A percentile compares a stretch with the other conserved stretches of the same genome.
Evolutionary conservation across 1,284 basidiomycete genomes (phyloP).

Genomic region (Puccinia coronata): DNA sequence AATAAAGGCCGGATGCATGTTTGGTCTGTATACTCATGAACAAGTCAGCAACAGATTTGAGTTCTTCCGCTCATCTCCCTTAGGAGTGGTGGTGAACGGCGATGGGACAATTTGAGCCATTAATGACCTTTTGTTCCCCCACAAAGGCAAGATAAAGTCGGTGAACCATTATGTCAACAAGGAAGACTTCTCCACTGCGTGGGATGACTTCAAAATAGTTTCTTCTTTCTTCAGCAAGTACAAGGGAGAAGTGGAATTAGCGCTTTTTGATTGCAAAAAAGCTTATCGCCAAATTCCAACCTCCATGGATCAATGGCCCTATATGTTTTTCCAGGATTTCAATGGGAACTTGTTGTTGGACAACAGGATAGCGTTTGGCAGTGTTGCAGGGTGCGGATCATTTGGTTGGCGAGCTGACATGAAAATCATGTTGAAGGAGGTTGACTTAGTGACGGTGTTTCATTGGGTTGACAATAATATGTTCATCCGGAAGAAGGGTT

Average conservation of each 20-base stretch:
- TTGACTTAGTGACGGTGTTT: not conserved
- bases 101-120: not conserved
- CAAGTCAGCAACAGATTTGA: too few species aligned
- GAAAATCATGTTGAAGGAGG: not conserved
- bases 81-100: not conserved
- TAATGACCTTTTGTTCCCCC: not conserved
- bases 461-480: conserved; percentile 25
- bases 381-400: conserved; percentile 6
- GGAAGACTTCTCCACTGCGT: not conserved
- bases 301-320: too few species aligned
- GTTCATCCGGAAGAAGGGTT: not conserved
- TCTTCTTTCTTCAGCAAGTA: too few species aligned
- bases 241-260: too few species aligned
- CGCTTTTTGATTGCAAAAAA: too few species aligned
- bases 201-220: not conserved
- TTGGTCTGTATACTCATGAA: too few species aligned
- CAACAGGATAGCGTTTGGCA: not conserved
- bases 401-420: conserved; percentile 19
- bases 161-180: not conserved
- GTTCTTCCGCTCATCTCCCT: too few species aligned
- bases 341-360: not conserved
- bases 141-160: not conserved
- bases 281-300: too few species aligned
- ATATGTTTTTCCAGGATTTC: not conserved
- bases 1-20: not conserved